Percentiles rank a stretch among this genome's conserved stretches.
Conservation (phyloP, 805 yeast genomes). For the Candida loeiensis region DNA sequence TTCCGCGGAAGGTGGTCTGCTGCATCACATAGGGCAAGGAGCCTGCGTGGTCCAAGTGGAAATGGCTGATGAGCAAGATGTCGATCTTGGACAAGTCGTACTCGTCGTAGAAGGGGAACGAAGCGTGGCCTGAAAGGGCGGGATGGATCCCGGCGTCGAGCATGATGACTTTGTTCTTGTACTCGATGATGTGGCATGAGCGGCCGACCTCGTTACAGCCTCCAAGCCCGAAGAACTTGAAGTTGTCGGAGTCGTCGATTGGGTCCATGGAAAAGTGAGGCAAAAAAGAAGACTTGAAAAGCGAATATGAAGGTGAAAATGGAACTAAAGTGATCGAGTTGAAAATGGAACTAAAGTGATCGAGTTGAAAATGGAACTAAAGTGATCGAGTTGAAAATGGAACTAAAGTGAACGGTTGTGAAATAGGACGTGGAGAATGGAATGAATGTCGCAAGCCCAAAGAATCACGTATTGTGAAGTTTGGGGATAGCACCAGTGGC, state of each 20-base stretch:
- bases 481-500: too few relatives aligned
- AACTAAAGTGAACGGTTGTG: too few relatives aligned
- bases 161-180: conserved; percentile 93
- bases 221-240: conserved; percentile 82
- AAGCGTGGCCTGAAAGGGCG: conserved; percentile 82
- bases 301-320: too few relatives aligned
- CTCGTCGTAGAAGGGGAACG: conserved; percentile 93
- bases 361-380: too few relatives aligned
- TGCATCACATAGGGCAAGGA: conserved; percentile 97
- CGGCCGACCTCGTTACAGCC: conserved; percentile 99
- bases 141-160: conserved; percentile 98
- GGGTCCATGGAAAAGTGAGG: neutral
- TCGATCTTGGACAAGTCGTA: conserved; percentile 88
- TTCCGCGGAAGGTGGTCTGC: conserved; percentile 88
- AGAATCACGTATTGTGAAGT: too few relatives aligned
- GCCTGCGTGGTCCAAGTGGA: conserved; percentile 98
- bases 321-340: too few relatives aligned
- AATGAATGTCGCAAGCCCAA: too few relatives aligned
- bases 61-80: conserved; percentile 82
- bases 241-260: conserved; percentile 37
- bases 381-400: too few relatives aligned
- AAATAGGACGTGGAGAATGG: too few relatives aligned
- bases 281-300: neutral
- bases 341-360: too few relatives aligned
- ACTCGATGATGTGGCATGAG: conserved; percentile 88